phyloP scores from a whole-genome alignment of 2,329 filamentous ascomycete species.

The Fusarium sp. region DNA sequence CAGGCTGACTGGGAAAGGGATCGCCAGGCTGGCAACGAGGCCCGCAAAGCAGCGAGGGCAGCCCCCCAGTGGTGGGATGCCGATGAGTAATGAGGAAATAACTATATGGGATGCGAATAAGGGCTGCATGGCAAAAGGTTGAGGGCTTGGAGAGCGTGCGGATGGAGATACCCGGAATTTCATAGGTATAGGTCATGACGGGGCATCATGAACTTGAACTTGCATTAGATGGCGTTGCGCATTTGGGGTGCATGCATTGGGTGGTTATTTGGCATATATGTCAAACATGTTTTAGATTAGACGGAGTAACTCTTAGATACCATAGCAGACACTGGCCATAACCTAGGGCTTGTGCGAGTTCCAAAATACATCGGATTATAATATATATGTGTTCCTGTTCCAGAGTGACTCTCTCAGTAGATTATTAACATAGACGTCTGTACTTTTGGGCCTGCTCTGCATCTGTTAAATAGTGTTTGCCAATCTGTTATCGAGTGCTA shows the following conservation, averaged over 20 bases:
- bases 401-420: rapidly evolving
- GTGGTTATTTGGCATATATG: not conserved
- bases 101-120: not conserved
- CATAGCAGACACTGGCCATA: rapidly evolving
- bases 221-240: constrained; percentile 29
- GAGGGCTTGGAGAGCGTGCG: not conserved
- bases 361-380: not conserved
- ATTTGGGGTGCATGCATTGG: constrained; percentile 9
- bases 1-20: constrained; percentile 47
- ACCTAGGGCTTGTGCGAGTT: not conserved
- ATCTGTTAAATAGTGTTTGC: not conserved
- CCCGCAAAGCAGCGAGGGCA: constrained; percentile 13
- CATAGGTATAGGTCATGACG: constrained; percentile 1
- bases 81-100: constrained; percentile 14
- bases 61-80: constrained; percentile 45
- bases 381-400: not conserved
- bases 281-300: not conserved
- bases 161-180: constrained; percentile 33
- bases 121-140: not conserved
- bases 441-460: rapidly evolving
- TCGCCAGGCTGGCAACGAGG: not conserved
- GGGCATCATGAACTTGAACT: not conserved
- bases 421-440: rapidly evolving
- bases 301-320: not conserved
- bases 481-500: not conserved